phyloP scores from a whole-genome alignment of 1,139 yeast genomes.

The Taphrina confusa region DNA sequence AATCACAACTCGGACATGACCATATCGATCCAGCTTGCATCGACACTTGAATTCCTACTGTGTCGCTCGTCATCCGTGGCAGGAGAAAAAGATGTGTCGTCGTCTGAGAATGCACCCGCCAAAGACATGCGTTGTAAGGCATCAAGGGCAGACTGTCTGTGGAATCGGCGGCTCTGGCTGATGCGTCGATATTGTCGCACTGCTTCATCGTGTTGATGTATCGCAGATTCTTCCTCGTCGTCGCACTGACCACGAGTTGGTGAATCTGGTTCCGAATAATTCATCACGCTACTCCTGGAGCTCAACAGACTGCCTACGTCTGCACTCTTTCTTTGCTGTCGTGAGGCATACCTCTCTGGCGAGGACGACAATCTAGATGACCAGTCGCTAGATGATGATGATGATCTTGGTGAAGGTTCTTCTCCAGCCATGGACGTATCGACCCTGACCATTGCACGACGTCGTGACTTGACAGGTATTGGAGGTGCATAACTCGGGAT shows the following conservation, averaged over 20 bases:
- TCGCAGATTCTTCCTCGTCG: not conserved
- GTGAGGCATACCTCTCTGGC: no score
- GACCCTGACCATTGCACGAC: not conserved
- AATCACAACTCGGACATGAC: no score
- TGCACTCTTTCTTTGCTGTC: no score
- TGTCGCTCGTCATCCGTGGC: not conserved
- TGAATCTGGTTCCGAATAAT: no score
- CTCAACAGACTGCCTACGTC: no score
- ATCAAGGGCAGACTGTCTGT: slow-evolving; percentile 1
- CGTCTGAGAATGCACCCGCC: not conserved
- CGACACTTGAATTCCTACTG: not conserved
- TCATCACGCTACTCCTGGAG: no score
- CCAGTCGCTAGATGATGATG: no score
- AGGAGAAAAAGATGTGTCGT: no score
- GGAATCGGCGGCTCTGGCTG: slow-evolving; percentile 3
- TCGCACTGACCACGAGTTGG: no score
- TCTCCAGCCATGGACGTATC: no score
- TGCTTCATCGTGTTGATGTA: not conserved
- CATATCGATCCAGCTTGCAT: not conserved
- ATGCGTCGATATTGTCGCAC: not conserved
- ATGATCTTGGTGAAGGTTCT: no score
- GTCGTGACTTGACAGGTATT: not conserved
- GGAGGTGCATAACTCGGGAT: not conserved
- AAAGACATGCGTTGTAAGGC: not conserved
- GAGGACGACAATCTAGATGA: no score